phyloP scores from a whole-genome alignment of 208 protist species.

The Crithidia sp. region DNA sequence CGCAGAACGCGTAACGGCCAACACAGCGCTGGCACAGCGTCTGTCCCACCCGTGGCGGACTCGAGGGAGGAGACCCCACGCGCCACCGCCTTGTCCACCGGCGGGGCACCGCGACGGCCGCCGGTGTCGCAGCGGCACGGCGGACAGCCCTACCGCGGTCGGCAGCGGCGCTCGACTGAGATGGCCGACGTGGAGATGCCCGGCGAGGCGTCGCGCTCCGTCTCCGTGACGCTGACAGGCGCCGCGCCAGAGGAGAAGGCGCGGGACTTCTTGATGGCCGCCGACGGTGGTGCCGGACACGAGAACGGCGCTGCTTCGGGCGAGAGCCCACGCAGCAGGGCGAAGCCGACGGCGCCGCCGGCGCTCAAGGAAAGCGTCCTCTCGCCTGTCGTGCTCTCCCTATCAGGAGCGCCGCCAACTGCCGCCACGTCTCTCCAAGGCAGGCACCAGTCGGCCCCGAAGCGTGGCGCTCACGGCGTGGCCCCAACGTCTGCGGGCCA shows the following conservation, averaged over 20 bases:
- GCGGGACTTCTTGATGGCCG: not conserved
- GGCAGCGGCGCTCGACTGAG: conserved; percentile 19
- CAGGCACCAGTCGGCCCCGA: not conserved
- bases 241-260: not conserved
- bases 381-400: not conserved
- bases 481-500: not conserved
- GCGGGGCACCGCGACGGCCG: not conserved
- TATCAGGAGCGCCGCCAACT: not conserved
- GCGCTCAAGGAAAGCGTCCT: conserved; percentile 12
- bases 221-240: not conserved
- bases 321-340: not conserved
- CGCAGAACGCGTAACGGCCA: not conserved
- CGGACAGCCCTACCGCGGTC: not conserved
- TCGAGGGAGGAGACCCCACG: not conserved
- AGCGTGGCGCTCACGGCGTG: not conserved
- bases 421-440: not conserved
- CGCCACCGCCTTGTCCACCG: conserved; percentile 4
- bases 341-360: not conserved
- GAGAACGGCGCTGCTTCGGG: not conserved
- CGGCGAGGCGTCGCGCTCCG: not conserved
- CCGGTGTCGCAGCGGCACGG: conserved; percentile 6
- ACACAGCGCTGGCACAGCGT: not conserved
- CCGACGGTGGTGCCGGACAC: not conserved
- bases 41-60: not conserved
- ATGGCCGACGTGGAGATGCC: conserved; percentile 28